Evolutionary conservation across 2,329 filamentous ascomycete genomes (phyloP).

Genomic region (Lecanosticta acicola): DNA sequence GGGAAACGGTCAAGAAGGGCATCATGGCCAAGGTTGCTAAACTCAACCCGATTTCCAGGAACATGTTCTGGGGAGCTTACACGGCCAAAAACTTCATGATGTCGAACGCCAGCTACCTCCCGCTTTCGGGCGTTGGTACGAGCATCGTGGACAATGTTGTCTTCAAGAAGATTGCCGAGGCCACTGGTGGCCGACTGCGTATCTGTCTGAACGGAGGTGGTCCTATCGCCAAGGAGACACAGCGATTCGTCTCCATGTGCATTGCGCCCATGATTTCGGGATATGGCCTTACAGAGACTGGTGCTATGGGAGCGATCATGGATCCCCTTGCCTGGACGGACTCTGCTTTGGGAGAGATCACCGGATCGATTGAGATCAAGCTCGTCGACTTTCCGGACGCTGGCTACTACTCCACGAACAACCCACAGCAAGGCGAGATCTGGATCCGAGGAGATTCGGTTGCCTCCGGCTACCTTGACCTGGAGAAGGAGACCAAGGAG

Average conservation of each 20-base stretch:
- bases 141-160: conserved; percentile 72
- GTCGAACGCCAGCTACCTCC: conserved; percentile 41
- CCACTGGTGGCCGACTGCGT: conserved; percentile 81
- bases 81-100: conserved; percentile 58
- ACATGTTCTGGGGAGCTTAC: conserved; percentile 70
- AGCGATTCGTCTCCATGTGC: conserved; percentile 84
- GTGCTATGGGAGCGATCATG: conserved; percentile 65
- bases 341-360: conserved; percentile 68
- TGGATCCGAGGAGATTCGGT: conserved; percentile 76
- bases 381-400: conserved; percentile 85
- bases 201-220: conserved; percentile 94
- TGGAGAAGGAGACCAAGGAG: conserved; percentile 75
- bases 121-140: conserved; percentile 48
- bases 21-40: conserved; percentile 73
- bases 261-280: conserved; percentile 91
- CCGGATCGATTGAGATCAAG: conserved; percentile 77
- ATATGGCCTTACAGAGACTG: conserved; percentile 93
- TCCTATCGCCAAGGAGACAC: conserved; percentile 79
- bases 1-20: conserved; percentile 96
- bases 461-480: conserved; percentile 72
- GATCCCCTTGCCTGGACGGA: conserved; percentile 81
- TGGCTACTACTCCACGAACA: conserved; percentile 71
- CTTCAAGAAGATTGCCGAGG: conserved; percentile 85
- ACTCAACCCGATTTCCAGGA: conserved; percentile 62
- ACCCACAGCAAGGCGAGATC: conserved; percentile 84